Evolutionary conservation across 805 yeast species (phyloP).

Genomic region (Saccharomycodes ludwigii): DNA sequence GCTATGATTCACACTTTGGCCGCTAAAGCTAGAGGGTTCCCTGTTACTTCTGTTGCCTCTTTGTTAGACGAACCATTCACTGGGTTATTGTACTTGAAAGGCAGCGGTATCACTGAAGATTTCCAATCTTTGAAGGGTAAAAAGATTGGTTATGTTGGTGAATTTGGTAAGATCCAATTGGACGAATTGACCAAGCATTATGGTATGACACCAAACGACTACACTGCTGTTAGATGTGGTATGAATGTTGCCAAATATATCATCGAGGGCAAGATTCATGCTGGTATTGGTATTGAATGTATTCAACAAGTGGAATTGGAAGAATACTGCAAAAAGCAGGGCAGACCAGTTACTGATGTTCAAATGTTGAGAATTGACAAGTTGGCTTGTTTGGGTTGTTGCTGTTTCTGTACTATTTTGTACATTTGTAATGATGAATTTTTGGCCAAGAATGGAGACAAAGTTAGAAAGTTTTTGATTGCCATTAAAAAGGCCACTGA

Average conservation of each 20-base stretch:
- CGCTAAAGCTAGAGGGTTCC: constrained; percentile 46
- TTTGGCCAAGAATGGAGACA: constrained; percentile 33
- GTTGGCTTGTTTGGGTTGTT: constrained; percentile 44
- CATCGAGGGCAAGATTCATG: constrained; percentile 42
- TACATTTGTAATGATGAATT: constrained; percentile 42
- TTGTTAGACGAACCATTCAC: constrained; percentile 47
- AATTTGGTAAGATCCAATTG: constrained; percentile 45
- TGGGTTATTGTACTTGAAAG: constrained; percentile 39
- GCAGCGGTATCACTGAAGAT: constrained; percentile 38
- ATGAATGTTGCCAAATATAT: constrained; percentile 47
- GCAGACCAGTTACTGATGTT: constrained; percentile 33
- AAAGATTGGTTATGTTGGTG: constrained; percentile 45
- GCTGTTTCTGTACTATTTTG: constrained; percentile 45
- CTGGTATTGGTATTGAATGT: constrained; percentile 48
- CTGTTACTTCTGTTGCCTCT: constrained; percentile 44
- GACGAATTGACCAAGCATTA: constrained; percentile 44
- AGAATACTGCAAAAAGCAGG: constrained; percentile 32
- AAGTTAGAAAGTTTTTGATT: constrained; percentile 31
- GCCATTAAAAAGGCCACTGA: constrained; percentile 43
- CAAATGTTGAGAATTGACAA: constrained; percentile 45
- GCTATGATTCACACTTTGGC: constrained; percentile 52
- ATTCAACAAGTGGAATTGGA: constrained; percentile 48
- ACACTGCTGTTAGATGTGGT: constrained; percentile 47
- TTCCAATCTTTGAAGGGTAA: constrained; percentile 41
- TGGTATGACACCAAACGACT: constrained; percentile 43